Percentiles rank a stretch among this genome's conserved stretches.
These are phyloP conservation scores for Glebionis coronaria DNA, from an alignment of 129 eudicot genomes.

Conservation along the genomic window DNA sequence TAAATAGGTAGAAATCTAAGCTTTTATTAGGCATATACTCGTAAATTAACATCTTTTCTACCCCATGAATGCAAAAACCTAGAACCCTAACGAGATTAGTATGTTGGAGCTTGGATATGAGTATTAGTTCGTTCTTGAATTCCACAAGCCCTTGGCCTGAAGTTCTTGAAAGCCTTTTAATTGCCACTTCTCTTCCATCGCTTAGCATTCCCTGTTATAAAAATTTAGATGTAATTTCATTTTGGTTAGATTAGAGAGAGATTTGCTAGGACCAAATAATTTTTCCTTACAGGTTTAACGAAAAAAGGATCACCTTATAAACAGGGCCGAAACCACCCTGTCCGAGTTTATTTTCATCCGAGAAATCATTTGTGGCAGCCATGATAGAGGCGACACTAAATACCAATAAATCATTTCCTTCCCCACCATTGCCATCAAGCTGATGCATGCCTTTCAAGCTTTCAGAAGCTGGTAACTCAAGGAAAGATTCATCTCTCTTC, in stretches of 20 bases:
- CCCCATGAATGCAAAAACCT: too few relatives aligned
- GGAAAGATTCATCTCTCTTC: conserved; percentile 27
- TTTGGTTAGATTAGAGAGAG: neutral
- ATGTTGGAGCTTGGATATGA: conserved; percentile 34
- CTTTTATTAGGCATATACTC: too few relatives aligned
- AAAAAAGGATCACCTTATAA: conserved; percentile 34
- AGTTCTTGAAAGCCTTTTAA: conserved; percentile 42
- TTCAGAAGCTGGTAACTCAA: conserved; percentile 35
- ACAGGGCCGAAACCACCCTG: conserved; percentile 62
- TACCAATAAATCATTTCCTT: conserved; percentile 32
- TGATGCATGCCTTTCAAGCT: conserved; percentile 26
- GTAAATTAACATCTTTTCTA: too few relatives aligned
- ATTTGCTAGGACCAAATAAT: neutral
- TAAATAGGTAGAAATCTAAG: too few relatives aligned
- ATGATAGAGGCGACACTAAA: conserved; percentile 32
- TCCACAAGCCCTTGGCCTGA: conserved; percentile 48
- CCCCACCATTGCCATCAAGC: conserved; percentile 20
- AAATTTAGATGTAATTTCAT: neutral
- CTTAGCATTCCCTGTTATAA: conserved; percentile 27
- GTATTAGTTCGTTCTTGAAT: conserved; percentile 43
- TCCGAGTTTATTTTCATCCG: conserved; percentile 43
- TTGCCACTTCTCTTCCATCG: conserved; percentile 36
- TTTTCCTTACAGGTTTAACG: neutral
- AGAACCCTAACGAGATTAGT: too few relatives aligned
- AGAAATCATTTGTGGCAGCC: conserved; percentile 40